These are phyloP conservation scores for Talaromyces liani DNA, from an alignment of 495 filamentous ascomycete species.

Conservation along the genomic window DNA sequence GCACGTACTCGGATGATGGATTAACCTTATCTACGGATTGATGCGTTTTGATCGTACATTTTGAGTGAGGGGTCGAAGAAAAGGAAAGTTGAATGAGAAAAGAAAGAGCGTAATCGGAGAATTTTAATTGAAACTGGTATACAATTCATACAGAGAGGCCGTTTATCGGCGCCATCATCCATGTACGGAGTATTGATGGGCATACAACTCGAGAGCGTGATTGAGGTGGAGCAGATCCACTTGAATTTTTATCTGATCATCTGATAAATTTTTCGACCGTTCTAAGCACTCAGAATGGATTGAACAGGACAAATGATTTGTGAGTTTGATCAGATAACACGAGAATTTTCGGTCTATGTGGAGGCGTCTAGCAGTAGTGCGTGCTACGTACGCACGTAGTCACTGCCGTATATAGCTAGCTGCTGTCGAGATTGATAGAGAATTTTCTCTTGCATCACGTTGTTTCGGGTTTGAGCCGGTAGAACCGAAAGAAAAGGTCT, in stretches of 20 bases:
- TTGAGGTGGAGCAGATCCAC: neutral
- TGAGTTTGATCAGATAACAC: neutral
- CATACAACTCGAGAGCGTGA: too few species aligned
- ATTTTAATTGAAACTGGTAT: neutral
- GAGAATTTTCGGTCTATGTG: neutral
- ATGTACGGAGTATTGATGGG: neutral
- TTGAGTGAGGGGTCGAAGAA: too few species aligned
- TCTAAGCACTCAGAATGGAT: neutral
- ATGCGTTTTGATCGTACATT: too few species aligned
- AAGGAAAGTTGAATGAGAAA: neutral
- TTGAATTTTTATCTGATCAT: conserved; percentile 4
- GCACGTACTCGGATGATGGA: neutral
- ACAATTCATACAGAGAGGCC: neutral
- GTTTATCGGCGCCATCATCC: neutral
- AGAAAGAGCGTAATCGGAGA: neutral
- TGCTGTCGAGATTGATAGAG: neutral
- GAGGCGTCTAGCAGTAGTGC: neutral
- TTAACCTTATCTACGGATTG: too few species aligned
- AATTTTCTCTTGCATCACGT: neutral
- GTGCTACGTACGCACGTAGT: neutral
- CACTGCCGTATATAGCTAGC: neutral
- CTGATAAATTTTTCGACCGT: neutral
- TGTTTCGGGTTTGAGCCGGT: neutral
- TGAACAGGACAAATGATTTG: neutral
- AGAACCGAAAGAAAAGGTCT: neutral